These are phyloP conservation scores for Carpediemonas membranifera DNA, from an alignment of 78 protist species.

Conservation along the genomic window DNA sequence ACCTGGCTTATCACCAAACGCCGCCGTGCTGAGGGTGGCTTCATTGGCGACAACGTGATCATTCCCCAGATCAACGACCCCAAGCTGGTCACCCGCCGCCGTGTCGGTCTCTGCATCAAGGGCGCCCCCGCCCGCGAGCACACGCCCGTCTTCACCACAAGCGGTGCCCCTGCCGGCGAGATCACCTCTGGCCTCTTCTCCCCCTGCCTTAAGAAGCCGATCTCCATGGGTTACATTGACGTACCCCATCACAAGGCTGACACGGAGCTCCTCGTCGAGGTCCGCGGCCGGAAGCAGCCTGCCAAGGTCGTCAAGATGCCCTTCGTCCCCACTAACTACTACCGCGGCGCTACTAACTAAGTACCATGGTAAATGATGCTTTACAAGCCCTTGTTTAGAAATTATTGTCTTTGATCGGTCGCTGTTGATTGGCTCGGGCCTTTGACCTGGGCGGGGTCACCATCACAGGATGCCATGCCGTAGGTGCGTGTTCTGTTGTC, in stretches of 20 bases:
- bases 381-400: too few species aligned
- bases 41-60: constrained; percentile 67
- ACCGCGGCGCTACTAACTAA: constrained; percentile 19
- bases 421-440: too few species aligned
- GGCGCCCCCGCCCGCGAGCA: constrained; percentile 76
- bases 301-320: constrained; percentile 68
- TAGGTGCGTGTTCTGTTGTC: too few species aligned
- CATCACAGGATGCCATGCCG: too few species aligned
- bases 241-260: background rate
- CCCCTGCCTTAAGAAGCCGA: constrained; percentile 55
- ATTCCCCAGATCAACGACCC: constrained; percentile 52
- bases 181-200: constrained; percentile 67
- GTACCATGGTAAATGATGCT: too few species aligned
- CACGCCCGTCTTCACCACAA: background rate
- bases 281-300: constrained; percentile 27
- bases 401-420: too few species aligned
- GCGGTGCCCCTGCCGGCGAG: too few species aligned
- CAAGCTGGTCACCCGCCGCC: constrained; percentile 36
- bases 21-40: constrained; percentile 66
- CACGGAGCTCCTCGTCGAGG: constrained; percentile 35
- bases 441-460: too few species aligned
- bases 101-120: constrained; percentile 53
- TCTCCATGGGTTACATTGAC: constrained; percentile 74
- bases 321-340: constrained; percentile 66
- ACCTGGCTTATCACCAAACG: constrained; percentile 70